Evolutionary conservation across 257 asterid species (phyloP), one percentile per base, ranked within the genome.

Genomic region (Ophiorrhiza pumila): DNA sequence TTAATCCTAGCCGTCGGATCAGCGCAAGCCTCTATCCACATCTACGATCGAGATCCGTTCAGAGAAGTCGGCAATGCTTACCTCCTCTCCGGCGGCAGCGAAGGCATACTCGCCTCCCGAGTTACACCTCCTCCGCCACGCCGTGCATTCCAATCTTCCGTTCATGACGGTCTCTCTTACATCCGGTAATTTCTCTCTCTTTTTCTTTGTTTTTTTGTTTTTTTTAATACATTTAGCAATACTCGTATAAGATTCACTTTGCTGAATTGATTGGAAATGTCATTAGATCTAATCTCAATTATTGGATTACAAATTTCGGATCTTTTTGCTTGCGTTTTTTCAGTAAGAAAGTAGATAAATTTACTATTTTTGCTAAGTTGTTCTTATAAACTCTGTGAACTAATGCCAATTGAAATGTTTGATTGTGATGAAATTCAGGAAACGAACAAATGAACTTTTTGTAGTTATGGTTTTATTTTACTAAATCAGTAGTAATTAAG

Each of bases 61-160:
- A 89, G 96, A 69, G 99, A 95, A 86, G 99, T 95, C 78, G 99
- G 99, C 68, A 95, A 85, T 87, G 92, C 97, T 25, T 92, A 79
- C 83, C 96, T 95, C 53, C 86, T 84, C 64, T 86, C 97, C 78
- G 99, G 98, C 34, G 99, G 99, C 74, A 92, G 97, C 77, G 99
- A 95, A 81, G 99, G 99, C 80, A 70, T 95, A 80, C 78, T 85
- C 65, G 87, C 90, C 77, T 59, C 80, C 50, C 80, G 58, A 4
- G 46, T 37, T 53, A 45, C 71, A 55, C 74, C 75, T 65, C 78
- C 83, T 61, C 83, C 74, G 58, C 84, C 77, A 27, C 84, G 79
- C 53, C 83, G 64, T 55, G 32, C 85, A 22, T 76, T 84, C 72
- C 77, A 23, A 56, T 59, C 89, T 46, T 35, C 71, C 22, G 80